These are phyloP conservation scores for Massariosphaeria phaeospora DNA, from an alignment of 495 filamentous ascomycete genomes.

Conservation along the genomic window DNA sequence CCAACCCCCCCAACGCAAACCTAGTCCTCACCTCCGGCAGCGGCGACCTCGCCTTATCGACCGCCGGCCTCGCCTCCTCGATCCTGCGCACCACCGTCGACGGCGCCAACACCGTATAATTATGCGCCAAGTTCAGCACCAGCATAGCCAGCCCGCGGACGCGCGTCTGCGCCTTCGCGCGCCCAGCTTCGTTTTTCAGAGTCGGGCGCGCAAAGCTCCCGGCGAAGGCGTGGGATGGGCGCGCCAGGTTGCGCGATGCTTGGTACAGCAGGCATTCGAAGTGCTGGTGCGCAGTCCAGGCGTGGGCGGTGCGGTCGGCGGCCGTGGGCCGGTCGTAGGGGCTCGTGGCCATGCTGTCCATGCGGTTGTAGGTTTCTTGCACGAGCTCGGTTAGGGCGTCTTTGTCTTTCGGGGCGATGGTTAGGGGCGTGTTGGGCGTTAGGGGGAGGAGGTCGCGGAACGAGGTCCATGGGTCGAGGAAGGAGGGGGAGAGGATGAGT, in stretches of 20 bases:
- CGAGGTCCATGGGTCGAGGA: background rate
- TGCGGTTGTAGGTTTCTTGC: background rate
- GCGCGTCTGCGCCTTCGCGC: background rate
- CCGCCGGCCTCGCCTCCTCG: background rate
- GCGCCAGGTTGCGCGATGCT: background rate
- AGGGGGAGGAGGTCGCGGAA: background rate
- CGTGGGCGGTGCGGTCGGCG: background rate
- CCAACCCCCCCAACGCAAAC: background rate
- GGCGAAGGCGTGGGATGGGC: background rate
- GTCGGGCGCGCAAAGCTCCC: background rate
- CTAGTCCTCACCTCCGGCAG: background rate
- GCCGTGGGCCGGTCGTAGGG: slow-evolving; percentile 1
- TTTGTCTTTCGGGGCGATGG: background rate
- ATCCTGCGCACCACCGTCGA: background rate
- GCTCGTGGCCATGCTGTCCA: background rate
- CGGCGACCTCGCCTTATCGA: background rate
- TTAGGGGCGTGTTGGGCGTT: background rate
- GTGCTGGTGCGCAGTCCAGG: background rate
- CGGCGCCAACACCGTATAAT: background rate
- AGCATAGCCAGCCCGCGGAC: slow-evolving; percentile 1
- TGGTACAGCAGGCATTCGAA: background rate
- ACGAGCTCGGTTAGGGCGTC: background rate
- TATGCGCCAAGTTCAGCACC: background rate
- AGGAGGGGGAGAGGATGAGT: slow-evolving; percentile 1
- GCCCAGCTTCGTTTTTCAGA: background rate